Evolutionary conservation across 129 eudicot genomes (phyloP), one percentile per base, ranked within the genome.

Genomic region (Daucus carota): DNA sequence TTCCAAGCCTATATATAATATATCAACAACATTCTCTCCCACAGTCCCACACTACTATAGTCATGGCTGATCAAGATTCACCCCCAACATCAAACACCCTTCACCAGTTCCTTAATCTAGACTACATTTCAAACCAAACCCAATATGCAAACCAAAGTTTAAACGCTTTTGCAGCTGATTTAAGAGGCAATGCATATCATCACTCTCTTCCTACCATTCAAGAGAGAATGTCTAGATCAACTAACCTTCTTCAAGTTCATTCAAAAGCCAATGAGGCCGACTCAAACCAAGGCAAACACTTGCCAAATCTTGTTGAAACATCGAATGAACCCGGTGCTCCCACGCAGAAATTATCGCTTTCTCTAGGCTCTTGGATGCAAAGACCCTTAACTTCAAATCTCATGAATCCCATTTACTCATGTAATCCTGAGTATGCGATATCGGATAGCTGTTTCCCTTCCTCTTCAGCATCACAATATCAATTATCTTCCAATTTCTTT

Each of bases 61-160:
- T 78, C 76, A 93, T 93, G 98, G 96, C 84, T 77, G 83, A 93
- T 48, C 86, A 88, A 75, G 94, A 85, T 75, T 86, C 90, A 33
- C 74, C 92, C 45, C 68, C 88, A 69, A 66, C 75, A 45, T 74
- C 97, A 70, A 84, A 81, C 75, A 87, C 72, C 71, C 75, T 92
- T 33, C 94, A 92, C 75, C 96, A 92, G 17, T 92, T 92, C 69
- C 84, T 92, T 69, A 80, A 88, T 72, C 83, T 92, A 80, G 82
- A 89, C 79, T 78, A 88, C 54, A 76, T 79, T 77, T 13, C 90
- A 17, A 40, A 75, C 52, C 88, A 81, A 80, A 80, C 70, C 82
- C 92, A 88, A 36, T 87, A 70, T 59, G 86, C 77, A 75, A 84
- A 78, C 82, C 92, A 86, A 77, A 89, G 82, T 80, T 90, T 84